Evolutionary conservation across 192 early-diverging fungal genomes (phyloP).

Genomic region (Hyaloraphidium curvatum): DNA sequence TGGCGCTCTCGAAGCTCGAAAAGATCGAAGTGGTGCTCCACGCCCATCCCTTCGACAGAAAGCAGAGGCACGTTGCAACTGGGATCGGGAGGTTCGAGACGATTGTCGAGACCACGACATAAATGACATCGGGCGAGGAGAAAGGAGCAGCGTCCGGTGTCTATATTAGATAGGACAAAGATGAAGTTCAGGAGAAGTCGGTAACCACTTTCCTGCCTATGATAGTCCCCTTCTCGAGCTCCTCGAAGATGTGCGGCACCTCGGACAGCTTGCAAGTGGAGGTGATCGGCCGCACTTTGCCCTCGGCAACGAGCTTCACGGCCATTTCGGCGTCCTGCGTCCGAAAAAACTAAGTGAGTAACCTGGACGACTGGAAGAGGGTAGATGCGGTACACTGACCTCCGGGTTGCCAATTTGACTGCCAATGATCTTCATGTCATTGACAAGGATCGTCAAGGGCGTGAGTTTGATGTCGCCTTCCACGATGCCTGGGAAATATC

Average conservation of each 20-base stretch:
- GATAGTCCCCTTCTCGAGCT: slow-evolving; percentile 3
- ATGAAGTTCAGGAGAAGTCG: neutral
- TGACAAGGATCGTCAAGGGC: neutral
- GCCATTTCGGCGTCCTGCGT: neutral
- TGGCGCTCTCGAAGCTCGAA: too few species aligned
- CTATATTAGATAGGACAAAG: neutral
- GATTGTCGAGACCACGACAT: too few species aligned
- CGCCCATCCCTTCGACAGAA: too few species aligned
- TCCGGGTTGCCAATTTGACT: neutral
- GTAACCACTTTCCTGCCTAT: neutral
- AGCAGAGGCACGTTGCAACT: too few species aligned
- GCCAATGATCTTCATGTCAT: neutral
- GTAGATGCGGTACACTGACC: neutral
- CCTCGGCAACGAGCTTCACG: neutral
- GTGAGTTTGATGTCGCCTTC: neutral
- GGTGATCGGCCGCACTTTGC: neutral
- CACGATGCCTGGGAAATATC: neutral
- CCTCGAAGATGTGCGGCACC: slow-evolving; percentile 3
- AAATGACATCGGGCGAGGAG: too few species aligned
- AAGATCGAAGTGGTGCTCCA: too few species aligned
- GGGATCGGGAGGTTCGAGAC: too few species aligned
- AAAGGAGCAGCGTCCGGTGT: too few species aligned
- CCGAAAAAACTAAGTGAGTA: neutral
- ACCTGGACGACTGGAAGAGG: neutral
- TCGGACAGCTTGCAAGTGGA: slow-evolving; percentile 2